Percentiles rank a stretch among this genome's conserved stretches.
phyloP scores from a whole-genome alignment of 176 grass and related monocot genomes.

The Bothriochloa decipiens region DNA sequence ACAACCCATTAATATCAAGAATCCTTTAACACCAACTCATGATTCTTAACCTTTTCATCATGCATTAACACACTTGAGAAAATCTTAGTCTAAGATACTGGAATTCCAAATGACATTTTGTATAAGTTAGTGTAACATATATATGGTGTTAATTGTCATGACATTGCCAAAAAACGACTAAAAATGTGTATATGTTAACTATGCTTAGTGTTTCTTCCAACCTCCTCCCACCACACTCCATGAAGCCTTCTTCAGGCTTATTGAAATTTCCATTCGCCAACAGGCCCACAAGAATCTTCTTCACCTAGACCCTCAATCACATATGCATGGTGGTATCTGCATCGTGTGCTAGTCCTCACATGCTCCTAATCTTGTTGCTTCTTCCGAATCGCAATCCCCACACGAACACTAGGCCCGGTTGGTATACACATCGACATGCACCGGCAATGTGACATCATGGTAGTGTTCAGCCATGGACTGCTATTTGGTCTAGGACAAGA shows the following conservation, averaged over 20 bases:
- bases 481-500: too few relatives aligned
- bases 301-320: not conserved
- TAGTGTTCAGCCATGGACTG: too few relatives aligned
- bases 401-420: not conserved
- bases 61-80: not conserved
- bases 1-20: not conserved
- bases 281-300: not conserved
- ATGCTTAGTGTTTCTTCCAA: too few relatives aligned
- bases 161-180: too few relatives aligned
- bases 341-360: too few relatives aligned
- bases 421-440: not conserved
- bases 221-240: too few relatives aligned
- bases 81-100: too few relatives aligned
- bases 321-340: not conserved
- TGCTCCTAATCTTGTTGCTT: not conserved
- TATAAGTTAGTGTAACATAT: not conserved
- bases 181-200: too few relatives aligned
- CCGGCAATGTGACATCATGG: not conserved
- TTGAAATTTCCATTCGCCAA: not conserved
- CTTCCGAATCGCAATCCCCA: not conserved
- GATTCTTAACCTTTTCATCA: not conserved
- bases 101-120: not conserved
- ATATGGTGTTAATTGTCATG: not conserved
- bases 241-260: too few relatives aligned
- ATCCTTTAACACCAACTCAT: not conserved